These are phyloP conservation scores for Carallia brachiata DNA, from an alignment of 345 rosid genomes.

Conservation along the genomic window DNA sequence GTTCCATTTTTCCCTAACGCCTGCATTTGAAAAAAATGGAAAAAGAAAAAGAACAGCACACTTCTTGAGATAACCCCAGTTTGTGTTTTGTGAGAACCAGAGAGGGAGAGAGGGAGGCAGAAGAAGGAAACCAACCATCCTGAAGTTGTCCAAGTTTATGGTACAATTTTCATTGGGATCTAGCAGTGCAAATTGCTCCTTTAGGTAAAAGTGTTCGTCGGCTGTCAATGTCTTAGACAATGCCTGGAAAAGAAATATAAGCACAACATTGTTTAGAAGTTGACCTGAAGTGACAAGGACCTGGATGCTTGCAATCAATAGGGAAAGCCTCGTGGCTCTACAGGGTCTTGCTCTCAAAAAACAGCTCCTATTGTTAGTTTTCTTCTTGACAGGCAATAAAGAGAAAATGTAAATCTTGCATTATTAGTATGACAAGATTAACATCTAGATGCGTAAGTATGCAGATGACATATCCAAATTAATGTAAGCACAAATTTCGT, in stretches of 20 bases:
- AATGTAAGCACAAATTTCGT: background rate
- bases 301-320: background rate
- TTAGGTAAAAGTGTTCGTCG: conserved; percentile 64
- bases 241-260: conserved; percentile 49
- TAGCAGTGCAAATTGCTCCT: conserved; percentile 68
- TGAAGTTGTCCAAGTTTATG: conserved; percentile 67
- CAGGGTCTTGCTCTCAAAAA: background rate
- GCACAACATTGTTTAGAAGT: conserved; percentile 2
- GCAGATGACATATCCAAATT: background rate
- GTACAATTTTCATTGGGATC: conserved; percentile 67
- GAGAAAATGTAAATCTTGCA: background rate
- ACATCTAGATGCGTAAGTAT: background rate
- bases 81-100: background rate
- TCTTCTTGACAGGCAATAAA: background rate
- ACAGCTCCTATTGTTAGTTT: background rate
- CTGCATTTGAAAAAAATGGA: conserved; percentile 25
- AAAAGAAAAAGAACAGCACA: conserved; percentile 17
- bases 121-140: conserved; percentile 40
- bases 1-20: conserved; percentile 77
- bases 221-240: conserved; percentile 71
- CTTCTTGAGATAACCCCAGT: conserved; percentile 1
- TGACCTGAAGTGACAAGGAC: background rate
- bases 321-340: background rate
- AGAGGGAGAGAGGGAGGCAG: background rate
- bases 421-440: background rate